Base-by-base conservation (phyloP, 2,329 filamentous ascomycete genomes). In the Fonsecaea nubica region DNA sequence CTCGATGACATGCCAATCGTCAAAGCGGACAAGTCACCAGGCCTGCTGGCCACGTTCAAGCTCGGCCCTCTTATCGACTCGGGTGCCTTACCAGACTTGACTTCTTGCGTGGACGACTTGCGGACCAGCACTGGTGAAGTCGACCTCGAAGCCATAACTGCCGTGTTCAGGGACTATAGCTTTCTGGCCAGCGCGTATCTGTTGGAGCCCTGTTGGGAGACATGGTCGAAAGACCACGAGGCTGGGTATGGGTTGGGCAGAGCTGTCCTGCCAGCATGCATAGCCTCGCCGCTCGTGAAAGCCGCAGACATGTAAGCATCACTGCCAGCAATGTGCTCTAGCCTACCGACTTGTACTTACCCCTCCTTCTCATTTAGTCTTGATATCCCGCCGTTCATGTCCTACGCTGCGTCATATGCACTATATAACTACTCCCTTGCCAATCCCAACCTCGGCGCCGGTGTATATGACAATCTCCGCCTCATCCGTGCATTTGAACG, bases 331-430 rank as follows among this genome's bases (percentile, higher is more conserved):
- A 50, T 9, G 18, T 10, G 15, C 15, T 55, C 2, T n/a, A 38
- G n/a, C 35, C 6, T 36, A 50, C 13, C 32, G 13, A 35, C 63
- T 69, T 13, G 69, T 40, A 36, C 32, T 65, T 6, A 10, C 5
- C n/a, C 56, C 32, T 6, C 55, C 61, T 78, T 68, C 38, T 68
- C 50, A 67, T 57, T 25, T 66, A 88, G 86, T 66, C 79, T 83
- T 71, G 90, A 92, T 64, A 93, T 97, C 77, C 92, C 94, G 74
- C 92, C 93, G 1, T 97, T 96, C 81, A 94, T 97, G 91, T 92
- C 95, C 74, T 97, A 89, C 73, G 87, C 87, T 53, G 86, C 85
- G 1, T 85, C 85, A 0, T 89, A 89, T 74, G 84, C 84, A 32
- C 80, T 89, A 18, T 89, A 86, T 80, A 89, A 89, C 78, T 89